Base-by-base conservation (phyloP, 1,284 basidiomycete genomes). In the Sanghuangporus baumii region DNA sequence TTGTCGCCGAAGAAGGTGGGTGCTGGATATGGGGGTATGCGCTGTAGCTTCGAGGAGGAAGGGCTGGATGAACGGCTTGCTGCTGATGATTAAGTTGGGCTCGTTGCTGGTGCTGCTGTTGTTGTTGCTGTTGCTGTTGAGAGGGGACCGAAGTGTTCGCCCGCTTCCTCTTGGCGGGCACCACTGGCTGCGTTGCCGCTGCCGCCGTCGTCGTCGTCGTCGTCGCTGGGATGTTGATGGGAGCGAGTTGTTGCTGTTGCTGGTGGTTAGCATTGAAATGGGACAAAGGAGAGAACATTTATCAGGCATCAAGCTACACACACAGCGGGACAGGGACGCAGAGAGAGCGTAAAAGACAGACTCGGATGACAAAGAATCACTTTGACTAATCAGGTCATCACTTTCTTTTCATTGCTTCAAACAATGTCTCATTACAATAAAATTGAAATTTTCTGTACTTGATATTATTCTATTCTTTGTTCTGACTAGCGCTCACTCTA, bases 101-200 rank as follows among this genome's bases (percentile, higher is more conserved):
- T 31, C 26, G 26, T 41, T 48, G 57, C 40, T 59, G 43, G 18
- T 31, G 57, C 16, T 59, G 57, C 20, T 59, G 57, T 7, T 23
- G 57, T 9, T 59, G 57, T 37, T 59, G 43, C 1, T 59, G 57
- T 16, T 57, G 47, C 3, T 50, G 58, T 16, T 31, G 14, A n/a
- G 50, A 36, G 3, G 50, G 36, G 8, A 54, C 54, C 8, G 60
- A 18, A 6, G 60, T 62, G 60, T 36, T 36, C 1, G 60, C 11
- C 23, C 60, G 54, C 47, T 62, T 62, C 46, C 60, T 40, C 54
- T 62, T 62, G n/a, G 54, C 55, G 23, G 60, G 60, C 18, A 62
- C 55, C 14, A 57, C 41, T 18, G 38, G 40, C 6, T 20, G 36
- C n/a, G 14, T 34, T 16, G 47, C 9, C 14, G 16, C 3, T 2